Evolutionary conservation across 108 stramenopile genomes (phyloP).

Genomic region (Aureococcus anophagefferens): DNA sequence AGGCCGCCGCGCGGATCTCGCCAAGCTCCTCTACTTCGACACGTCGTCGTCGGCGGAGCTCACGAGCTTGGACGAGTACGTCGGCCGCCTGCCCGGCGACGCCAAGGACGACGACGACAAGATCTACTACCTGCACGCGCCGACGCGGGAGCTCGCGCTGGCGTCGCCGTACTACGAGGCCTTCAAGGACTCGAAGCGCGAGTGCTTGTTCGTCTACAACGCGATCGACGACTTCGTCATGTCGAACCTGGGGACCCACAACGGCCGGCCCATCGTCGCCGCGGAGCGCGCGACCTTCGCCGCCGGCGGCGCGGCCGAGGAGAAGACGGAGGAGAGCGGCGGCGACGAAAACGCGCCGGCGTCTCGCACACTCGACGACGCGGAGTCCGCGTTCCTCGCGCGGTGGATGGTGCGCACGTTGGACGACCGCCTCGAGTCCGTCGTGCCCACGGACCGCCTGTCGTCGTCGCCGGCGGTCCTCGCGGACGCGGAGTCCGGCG

Average conservation of each 20-base stretch:
- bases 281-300: conserved; percentile 69
- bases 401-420: conserved; percentile 65
- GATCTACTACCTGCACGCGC: conserved; percentile 92
- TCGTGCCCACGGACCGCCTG: conserved; percentile 69
- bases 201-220: conserved; percentile 80
- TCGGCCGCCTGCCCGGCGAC: conserved; percentile 55
- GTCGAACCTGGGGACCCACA: conserved; percentile 75
- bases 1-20: conserved; percentile 32
- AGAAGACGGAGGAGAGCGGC: conserved; percentile 34
- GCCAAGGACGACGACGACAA: conserved; percentile 85
- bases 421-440: conserved; percentile 59
- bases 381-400: conserved; percentile 52
- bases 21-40: conserved; percentile 91
- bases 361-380: not conserved
- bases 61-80: conserved; percentile 85
- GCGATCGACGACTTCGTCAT: conserved; percentile 98
- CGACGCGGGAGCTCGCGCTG: conserved; percentile 77
- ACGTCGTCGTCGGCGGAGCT: conserved; percentile 74
- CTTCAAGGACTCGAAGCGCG: conserved; percentile 70
- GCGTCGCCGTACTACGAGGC: conserved; percentile 93
- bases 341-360: conserved; percentile 13
- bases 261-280: conserved; percentile 72
- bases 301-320: conserved; percentile 8
- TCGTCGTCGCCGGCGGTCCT: conserved; percentile 86
- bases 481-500: conserved; percentile 90